Evolutionary conservation across 371 early-diverging fungal genomes (phyloP).

Genomic region (Mucor piriformis): DNA sequence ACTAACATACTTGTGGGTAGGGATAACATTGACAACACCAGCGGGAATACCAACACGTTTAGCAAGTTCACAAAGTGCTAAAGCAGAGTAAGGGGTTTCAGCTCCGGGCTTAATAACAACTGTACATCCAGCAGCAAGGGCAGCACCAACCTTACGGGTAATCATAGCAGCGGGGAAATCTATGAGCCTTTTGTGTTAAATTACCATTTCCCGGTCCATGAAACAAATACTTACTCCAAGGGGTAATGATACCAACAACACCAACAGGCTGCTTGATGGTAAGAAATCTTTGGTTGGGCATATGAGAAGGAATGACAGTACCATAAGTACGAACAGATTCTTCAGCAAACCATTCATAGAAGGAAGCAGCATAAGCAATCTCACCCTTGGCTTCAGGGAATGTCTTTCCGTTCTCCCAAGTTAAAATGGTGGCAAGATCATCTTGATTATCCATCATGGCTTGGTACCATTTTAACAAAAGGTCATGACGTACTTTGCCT

Average conservation of each 20-base stretch:
- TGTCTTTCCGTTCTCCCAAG: constrained; percentile 79
- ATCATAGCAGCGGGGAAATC: constrained; percentile 94
- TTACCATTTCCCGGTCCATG: neutral
- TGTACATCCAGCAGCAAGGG: constrained; percentile 79
- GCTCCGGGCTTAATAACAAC: constrained; percentile 78
- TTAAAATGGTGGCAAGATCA: constrained; percentile 78
- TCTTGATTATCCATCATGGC: constrained; percentile 70
- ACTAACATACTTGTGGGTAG: constrained; percentile 61
- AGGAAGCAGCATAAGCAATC: constrained; percentile 75
- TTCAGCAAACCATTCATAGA: constrained; percentile 88
- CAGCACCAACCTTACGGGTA: constrained; percentile 85
- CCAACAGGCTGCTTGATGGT: constrained; percentile 86
- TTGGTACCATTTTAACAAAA: constrained; percentile 71
- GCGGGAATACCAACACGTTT: constrained; percentile 83
- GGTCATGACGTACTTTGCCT: constrained; percentile 63
- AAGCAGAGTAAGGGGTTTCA: constrained; percentile 84
- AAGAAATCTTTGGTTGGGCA: constrained; percentile 59
- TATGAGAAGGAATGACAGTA: constrained; percentile 74
- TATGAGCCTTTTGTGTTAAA: constrained; percentile 9
- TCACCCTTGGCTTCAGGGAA: constrained; percentile 69
- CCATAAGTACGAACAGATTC: constrained; percentile 85
- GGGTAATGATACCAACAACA: constrained; percentile 85
- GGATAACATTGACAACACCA: constrained; percentile 86
- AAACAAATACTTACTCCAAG: constrained; percentile 76
- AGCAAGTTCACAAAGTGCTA: constrained; percentile 78